A percentile compares a stretch with the other conserved stretches of the same genome.
phyloP scores from a whole-genome alignment of 2,329 filamentous ascomycete genomes.

The Pezicula carpinea region DNA sequence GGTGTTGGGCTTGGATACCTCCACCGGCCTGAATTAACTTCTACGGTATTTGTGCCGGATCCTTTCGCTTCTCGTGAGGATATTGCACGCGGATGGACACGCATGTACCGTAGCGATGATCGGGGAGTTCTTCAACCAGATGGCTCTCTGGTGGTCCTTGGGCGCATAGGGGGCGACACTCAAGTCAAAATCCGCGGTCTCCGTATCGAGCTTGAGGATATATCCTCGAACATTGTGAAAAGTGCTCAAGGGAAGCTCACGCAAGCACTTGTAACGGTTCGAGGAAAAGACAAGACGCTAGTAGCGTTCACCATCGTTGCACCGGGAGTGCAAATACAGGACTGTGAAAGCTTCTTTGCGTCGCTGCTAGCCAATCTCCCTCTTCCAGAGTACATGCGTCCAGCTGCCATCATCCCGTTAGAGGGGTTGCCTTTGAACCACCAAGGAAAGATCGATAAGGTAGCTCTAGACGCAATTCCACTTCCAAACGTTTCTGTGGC shows the following conservation, averaged over 20 bases:
- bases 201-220: conserved; percentile 38
- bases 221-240: conserved; percentile 21
- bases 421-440: conserved; percentile 26
- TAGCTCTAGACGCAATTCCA: conserved; percentile 8
- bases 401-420: conserved; percentile 24
- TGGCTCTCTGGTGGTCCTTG: no score
- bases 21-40: conserved; percentile 15
- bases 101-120: conserved; percentile 28
- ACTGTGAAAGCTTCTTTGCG: conserved; percentile 15
- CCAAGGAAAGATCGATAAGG: conserved; percentile 30
- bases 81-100: conserved; percentile 6
- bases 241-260: no score
- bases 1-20: conserved; percentile 32
- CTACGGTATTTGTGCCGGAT: conserved; percentile 7
- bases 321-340: conserved; percentile 12
- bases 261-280: no score
- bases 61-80: conserved; percentile 2
- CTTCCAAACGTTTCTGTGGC: not conserved
- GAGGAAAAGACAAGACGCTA: no score
- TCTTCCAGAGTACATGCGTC: conserved; percentile 34
- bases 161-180: no score
- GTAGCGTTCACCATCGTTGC: conserved; percentile 27
- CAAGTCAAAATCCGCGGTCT: conserved; percentile 26
- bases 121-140: conserved; percentile 16
- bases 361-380: conserved; percentile 5